Percentiles rank a stretch among this genome's conserved stretches.
Conservation (phyloP, 805 yeast genomes). For the Torulaspora delbrueckii region DNA sequence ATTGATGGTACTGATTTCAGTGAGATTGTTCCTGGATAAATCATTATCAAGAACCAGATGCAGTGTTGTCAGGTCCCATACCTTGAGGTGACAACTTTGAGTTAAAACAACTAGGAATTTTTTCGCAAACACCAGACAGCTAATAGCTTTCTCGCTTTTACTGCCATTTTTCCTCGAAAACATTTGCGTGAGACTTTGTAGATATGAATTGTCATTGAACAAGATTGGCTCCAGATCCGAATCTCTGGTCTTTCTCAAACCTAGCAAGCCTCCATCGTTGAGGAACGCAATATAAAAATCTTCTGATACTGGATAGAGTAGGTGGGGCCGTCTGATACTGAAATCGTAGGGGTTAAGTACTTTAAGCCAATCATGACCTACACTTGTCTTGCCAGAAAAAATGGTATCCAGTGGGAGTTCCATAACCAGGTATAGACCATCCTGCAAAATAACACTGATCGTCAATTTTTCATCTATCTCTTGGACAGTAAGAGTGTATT, state of each 20-base stretch:
- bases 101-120: slow-evolving; percentile 26
- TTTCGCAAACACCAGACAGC: slow-evolving; percentile 21
- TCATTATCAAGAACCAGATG: slow-evolving; percentile 19
- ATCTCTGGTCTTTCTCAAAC: slow-evolving; percentile 36
- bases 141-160: slow-evolving; percentile 20
- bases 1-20: slow-evolving; percentile 14
- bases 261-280: slow-evolving; percentile 73
- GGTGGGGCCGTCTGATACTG: slow-evolving; percentile 51
- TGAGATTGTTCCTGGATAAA: slow-evolving; percentile 16
- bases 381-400: slow-evolving; percentile 8
- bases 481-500: slow-evolving; percentile 21
- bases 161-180: slow-evolving; percentile 17
- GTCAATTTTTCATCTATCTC: slow-evolving; percentile 12
- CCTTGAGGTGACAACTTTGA: slow-evolving; percentile 25
- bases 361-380: slow-evolving; percentile 51
- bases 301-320: slow-evolving; percentile 44
- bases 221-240: slow-evolving; percentile 39
- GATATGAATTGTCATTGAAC: slow-evolving; percentile 53
- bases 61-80: slow-evolving; percentile 29
- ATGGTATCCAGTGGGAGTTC: slow-evolving; percentile 25
- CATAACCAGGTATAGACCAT: slow-evolving; percentile 24
- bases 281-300: slow-evolving; percentile 52
- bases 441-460: slow-evolving; percentile 25
- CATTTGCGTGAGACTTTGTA: slow-evolving; percentile 35
- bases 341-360: slow-evolving; percentile 66